Conservation (phyloP, 2,329 filamentous ascomycete species). For the Graphilbum sp. region DNA sequence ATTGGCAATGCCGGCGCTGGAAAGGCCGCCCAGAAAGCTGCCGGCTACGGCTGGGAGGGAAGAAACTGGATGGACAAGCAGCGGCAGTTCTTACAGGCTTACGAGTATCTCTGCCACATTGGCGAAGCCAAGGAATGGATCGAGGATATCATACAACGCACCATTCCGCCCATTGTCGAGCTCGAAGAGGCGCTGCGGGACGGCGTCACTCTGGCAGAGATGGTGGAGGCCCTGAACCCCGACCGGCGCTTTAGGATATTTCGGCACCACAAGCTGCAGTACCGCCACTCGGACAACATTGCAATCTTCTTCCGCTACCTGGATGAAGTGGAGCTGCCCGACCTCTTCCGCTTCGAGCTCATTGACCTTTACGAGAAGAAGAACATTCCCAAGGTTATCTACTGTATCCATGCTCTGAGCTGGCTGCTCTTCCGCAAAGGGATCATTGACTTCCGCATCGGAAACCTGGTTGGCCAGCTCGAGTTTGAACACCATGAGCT, state of each 20-base stretch:
- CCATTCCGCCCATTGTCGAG: constrained; percentile 83
- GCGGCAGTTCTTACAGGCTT: constrained; percentile 86
- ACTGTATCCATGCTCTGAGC: constrained; percentile 92
- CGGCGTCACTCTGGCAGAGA: constrained; percentile 84
- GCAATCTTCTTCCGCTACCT: constrained; percentile 90
- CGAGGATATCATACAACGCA: constrained; percentile 69
- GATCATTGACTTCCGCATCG: constrained; percentile 88
- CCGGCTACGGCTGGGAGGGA: constrained; percentile 56
- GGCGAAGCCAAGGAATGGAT: constrained; percentile 99
- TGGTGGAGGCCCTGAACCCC: constrained; percentile 78
- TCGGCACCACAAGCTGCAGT: constrained; percentile 69
- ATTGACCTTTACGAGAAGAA: constrained; percentile 99
- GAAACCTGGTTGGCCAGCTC: constrained; percentile 87
- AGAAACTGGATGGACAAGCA: constrained; percentile 99
- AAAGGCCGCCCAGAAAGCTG: constrained; percentile 27
- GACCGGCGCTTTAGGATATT: constrained; percentile 69
- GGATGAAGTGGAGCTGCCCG: constrained; percentile 79
- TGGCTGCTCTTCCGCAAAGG: constrained; percentile 95
- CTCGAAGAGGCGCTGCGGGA: constrained; percentile 84
- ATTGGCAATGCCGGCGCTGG: constrained; percentile 35
- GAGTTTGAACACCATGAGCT: constrained; percentile 97
- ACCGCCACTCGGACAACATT: constrained; percentile 94
- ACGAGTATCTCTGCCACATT: constrained; percentile 97
- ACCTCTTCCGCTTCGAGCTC: constrained; percentile 90
- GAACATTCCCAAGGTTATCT: constrained; percentile 97